Conservation (phyloP, 306 rosid genomes). For the Inga oerstediana region DNA sequence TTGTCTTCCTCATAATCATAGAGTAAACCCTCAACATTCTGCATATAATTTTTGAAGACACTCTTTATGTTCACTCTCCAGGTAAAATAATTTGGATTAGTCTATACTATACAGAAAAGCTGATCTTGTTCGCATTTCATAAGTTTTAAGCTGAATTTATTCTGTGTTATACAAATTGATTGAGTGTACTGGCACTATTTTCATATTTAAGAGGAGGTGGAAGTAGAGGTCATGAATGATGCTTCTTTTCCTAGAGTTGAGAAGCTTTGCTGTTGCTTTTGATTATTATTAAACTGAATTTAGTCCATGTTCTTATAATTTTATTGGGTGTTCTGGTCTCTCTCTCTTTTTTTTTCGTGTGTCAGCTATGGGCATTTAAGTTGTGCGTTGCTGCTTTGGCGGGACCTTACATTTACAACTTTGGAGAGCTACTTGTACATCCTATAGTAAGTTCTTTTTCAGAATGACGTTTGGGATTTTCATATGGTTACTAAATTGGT, state of each 20-base stretch:
- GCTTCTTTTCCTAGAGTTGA: background rate
- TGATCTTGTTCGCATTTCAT: conserved; percentile 16
- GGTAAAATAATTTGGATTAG: background rate
- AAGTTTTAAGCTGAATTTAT: background rate
- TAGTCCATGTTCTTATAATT: background rate
- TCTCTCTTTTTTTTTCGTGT: background rate
- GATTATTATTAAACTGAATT: conserved; percentile 17
- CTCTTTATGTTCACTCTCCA: background rate
- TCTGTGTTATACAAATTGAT: background rate
- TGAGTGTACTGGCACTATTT: background rate
- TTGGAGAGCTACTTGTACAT: conserved; percentile 96
- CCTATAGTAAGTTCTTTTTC: conserved; percentile 72
- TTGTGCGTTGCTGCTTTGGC: conserved; percentile 87
- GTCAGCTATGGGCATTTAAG: conserved; percentile 92
- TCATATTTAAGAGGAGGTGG: background rate
- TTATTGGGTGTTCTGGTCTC: background rate
- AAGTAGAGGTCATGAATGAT: background rate
- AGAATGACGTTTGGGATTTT: background rate
- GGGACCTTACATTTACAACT: conserved; percentile 96
- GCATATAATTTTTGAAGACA: background rate
- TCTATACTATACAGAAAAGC: conserved; percentile 1
- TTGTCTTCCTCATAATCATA: background rate
- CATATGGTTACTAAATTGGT: conserved; percentile 5
- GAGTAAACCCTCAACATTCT: background rate
- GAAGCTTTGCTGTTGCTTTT: conserved; percentile 17